Percentiles rank a stretch among this genome's conserved stretches.
Evolutionary conservation across 345 rosid species (phyloP).

Genomic region (Ceriops tagal): DNA sequence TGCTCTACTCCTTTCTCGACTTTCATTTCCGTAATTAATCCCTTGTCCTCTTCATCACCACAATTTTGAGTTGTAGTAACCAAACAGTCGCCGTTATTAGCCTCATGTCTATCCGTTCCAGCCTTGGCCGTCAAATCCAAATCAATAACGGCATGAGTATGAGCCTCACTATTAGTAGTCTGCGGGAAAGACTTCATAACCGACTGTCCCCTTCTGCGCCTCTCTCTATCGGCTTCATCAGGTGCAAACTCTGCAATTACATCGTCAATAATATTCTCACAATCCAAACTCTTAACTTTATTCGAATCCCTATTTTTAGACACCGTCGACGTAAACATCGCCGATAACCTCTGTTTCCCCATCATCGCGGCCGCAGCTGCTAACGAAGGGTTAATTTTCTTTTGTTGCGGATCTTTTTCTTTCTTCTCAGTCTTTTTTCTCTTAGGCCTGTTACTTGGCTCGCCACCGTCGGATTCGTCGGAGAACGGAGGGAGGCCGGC

Average conservation of each 20-base stretch:
- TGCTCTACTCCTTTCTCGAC: constrained; percentile 22
- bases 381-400: constrained; percentile 54
- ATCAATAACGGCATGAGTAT: constrained; percentile 10
- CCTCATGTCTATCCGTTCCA: constrained; percentile 3
- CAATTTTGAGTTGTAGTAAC: constrained; percentile 5
- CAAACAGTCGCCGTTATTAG: background rate
- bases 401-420: constrained; percentile 31
- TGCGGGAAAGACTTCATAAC: background rate
- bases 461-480: constrained; percentile 56
- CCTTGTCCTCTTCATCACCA: constrained; percentile 27
- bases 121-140: constrained; percentile 10
- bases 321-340: constrained; percentile 73
- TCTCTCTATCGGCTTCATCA: constrained; percentile 66
- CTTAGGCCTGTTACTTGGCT: constrained; percentile 20
- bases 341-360: constrained; percentile 78
- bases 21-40: constrained; percentile 22
- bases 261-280: constrained; percentile 72
- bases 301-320: constrained; percentile 67
- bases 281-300: constrained; percentile 42
- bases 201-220: constrained; percentile 47
- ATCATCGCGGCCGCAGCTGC: constrained; percentile 78
- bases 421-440: constrained; percentile 55
- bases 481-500: constrained; percentile 56
- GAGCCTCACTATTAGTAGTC: constrained; percentile 29
- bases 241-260: constrained; percentile 79